phyloP scores from a whole-genome alignment of 768 basidiomycete genomes.

The Trametes maxima region DNA sequence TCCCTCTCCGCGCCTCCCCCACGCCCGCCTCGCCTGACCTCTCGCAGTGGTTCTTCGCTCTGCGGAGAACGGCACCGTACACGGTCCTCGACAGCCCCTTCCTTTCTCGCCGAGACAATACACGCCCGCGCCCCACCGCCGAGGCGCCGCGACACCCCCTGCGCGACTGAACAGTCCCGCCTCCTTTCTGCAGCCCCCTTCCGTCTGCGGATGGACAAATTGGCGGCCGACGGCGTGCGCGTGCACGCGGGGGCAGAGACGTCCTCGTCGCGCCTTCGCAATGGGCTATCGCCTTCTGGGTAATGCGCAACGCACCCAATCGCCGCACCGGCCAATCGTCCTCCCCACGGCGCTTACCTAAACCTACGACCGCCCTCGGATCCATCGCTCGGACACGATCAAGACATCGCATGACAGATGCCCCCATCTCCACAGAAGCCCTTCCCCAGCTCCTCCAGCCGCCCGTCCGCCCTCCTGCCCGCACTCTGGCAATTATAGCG shows the following conservation, averaged over 20 bases:
- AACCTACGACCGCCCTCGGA: constrained; percentile 26
- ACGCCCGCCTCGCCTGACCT: no score
- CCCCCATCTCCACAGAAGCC: constrained; percentile 2
- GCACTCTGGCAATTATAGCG: not conserved
- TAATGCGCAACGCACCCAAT: constrained; percentile 5
- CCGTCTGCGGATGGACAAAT: not conserved
- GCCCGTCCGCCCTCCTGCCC: not conserved
- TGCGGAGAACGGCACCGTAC: no score
- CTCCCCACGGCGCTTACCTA: constrained; percentile 28
- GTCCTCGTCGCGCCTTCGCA: not conserved
- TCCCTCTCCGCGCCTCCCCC: not conserved
- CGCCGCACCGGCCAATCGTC: constrained; percentile 20
- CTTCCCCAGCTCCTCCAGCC: not conserved
- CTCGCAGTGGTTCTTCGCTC: no score
- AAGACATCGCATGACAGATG: constrained; percentile 20
- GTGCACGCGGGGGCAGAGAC: not conserved
- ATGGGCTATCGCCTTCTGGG: constrained; percentile 15
- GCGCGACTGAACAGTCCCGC: not conserved
- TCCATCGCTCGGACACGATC: constrained; percentile 23
- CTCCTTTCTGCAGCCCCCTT: not conserved
- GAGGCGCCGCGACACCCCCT: not conserved
- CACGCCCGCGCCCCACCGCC: not conserved
- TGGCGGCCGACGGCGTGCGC: not conserved
- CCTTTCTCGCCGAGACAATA: not conserved
- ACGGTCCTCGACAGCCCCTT: not conserved